These are phyloP conservation scores for Sisymbrium altissimum DNA, from an alignment of 345 rosid species.

Conservation along the genomic window DNA sequence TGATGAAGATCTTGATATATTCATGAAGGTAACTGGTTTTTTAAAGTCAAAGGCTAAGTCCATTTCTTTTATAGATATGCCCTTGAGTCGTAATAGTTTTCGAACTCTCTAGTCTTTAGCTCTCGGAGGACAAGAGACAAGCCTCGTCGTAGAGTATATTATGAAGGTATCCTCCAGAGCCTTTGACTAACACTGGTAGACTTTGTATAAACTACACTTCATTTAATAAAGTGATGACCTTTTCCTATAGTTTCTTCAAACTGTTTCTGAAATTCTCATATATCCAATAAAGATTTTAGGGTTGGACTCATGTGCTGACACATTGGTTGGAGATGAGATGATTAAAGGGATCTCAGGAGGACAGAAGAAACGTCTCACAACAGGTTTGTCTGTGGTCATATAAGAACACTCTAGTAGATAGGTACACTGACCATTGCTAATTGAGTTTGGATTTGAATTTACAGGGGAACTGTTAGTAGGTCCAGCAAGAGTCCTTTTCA, in stretches of 20 bases:
- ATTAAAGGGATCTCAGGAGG: constrained; percentile 99
- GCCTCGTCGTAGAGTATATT: constrained; percentile 81
- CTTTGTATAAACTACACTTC: too few relatives aligned
- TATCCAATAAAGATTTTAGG: constrained; percentile 94
- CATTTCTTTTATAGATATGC: background rate
- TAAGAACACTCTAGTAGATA: background rate
- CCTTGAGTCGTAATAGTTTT: background rate
- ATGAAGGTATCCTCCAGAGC: constrained; percentile 71
- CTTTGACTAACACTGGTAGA: background rate
- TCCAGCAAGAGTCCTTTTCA: constrained; percentile 92
- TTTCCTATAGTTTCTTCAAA: background rate
- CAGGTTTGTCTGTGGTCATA: constrained; percentile 57
- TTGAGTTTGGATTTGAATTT: constrained; percentile 11
- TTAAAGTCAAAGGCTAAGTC: background rate
- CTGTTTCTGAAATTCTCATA: constrained; percentile 46
- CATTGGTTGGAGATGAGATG: constrained; percentile 98
- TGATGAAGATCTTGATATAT: constrained; percentile 97
- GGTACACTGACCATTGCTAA: constrained; percentile 16
- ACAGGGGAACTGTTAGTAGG: constrained; percentile 94
- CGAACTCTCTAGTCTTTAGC: constrained; percentile 62
- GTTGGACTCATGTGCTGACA: constrained; percentile 89
- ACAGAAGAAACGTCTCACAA: constrained; percentile 95
- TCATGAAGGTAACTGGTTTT: constrained; percentile 73
- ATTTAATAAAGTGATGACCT: background rate
- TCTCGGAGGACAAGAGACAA: constrained; percentile 81